A percentile compares a stretch with the other conserved stretches of the same genome.
phyloP scores from a whole-genome alignment of 2,329 filamentous ascomycete genomes.

The Alternaria arborescens region DNA sequence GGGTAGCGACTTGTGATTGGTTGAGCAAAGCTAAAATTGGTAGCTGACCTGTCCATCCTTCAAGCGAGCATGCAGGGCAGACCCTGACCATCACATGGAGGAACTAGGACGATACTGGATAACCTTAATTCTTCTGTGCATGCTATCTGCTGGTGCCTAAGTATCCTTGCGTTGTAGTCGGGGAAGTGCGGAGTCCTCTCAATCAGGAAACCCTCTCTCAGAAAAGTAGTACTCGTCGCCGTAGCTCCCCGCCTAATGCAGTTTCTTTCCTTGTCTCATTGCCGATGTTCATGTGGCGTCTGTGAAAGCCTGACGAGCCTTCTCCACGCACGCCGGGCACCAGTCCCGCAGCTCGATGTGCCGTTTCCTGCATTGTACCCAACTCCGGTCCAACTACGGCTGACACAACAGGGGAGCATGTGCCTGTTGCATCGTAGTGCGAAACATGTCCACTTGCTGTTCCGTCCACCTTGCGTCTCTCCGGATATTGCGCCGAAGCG shows the following conservation, averaged over 20 bases:
- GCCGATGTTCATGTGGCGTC: not conserved
- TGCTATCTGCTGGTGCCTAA: slow-evolving; percentile 10
- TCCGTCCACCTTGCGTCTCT: slow-evolving; percentile 14
- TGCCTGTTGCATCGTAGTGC: slow-evolving; percentile 13
- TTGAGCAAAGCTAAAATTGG: slow-evolving; percentile 10
- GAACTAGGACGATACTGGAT: slow-evolving; percentile 1
- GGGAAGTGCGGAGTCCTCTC: not conserved
- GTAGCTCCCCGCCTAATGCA: slow-evolving; percentile 7
- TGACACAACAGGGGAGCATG: slow-evolving; percentile 26
- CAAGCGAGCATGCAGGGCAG: slow-evolving; percentile 14
- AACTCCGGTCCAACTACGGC: slow-evolving; percentile 19
- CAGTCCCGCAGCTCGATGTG: slow-evolving; percentile 11
- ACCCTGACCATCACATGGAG: slow-evolving; percentile 17
- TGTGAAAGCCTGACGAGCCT: slow-evolving; percentile 8
- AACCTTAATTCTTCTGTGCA: slow-evolving; percentile 18
- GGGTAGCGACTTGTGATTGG: slow-evolving; percentile 8
- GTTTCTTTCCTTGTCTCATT: slow-evolving; percentile 6
- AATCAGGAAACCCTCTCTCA: not conserved
- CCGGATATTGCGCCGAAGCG: slow-evolving; percentile 25
- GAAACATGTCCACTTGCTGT: slow-evolving; percentile 18
- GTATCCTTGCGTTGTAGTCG: slow-evolving; percentile 10
- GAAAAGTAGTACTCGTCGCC: not conserved
- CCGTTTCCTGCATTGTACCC: slow-evolving; percentile 6
- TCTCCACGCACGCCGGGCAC: slow-evolving; percentile 13
- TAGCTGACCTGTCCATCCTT: slow-evolving; percentile 12